These are phyloP conservation scores for Tricholoma matsutake DNA, from an alignment of 768 basidiomycete genomes.

Conservation along the genomic window DNA sequence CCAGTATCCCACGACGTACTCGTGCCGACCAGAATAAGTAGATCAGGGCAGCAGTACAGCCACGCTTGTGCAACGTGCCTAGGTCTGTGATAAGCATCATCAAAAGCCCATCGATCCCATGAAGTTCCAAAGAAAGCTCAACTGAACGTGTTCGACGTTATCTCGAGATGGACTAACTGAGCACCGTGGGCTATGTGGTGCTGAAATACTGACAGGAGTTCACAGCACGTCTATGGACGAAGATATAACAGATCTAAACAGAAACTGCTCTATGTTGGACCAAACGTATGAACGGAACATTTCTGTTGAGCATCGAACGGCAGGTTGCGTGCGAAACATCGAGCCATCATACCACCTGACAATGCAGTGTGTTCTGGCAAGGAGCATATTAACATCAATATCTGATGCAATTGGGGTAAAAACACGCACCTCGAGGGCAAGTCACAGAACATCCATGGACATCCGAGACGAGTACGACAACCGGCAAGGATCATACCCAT, in stretches of 20 bases:
- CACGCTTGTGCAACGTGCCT: slow-evolving; percentile 1
- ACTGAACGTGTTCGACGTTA: background rate
- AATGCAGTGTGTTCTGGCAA: background rate
- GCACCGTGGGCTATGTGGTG: background rate
- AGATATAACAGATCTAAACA: background rate
- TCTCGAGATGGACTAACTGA: background rate
- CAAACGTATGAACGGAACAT: background rate
- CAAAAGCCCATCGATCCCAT: background rate
- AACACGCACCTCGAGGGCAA: background rate
- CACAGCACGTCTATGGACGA: background rate
- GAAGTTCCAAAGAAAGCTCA: background rate
- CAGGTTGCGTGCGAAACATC: too few relatives aligned
- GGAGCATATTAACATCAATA: background rate
- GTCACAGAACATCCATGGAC: background rate
- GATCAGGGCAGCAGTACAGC: background rate
- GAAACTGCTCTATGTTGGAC: background rate
- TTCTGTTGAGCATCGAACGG: background rate
- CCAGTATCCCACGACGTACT: background rate
- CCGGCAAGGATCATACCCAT: background rate
- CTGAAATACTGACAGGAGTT: background rate
- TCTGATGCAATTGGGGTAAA: too few relatives aligned
- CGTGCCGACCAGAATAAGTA: background rate
- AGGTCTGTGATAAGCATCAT: background rate
- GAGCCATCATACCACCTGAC: background rate
- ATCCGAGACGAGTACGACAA: too few relatives aligned